Evolutionary conservation across 805 yeast genomes (phyloP).

Genomic region (Priceomyces carsonii): DNA sequence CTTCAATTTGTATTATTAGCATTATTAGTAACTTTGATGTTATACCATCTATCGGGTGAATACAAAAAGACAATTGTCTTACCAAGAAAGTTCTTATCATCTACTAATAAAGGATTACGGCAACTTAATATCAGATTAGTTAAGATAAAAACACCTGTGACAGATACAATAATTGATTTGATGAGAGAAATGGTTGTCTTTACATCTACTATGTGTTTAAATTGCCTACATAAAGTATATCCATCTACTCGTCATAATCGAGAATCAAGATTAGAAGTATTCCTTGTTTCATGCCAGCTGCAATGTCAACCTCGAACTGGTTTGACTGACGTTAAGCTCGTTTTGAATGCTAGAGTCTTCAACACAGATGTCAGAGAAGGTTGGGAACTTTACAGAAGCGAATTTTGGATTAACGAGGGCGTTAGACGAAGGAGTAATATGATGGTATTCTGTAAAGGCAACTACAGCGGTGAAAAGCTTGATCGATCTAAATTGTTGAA

Average conservation of each 20-base stretch:
- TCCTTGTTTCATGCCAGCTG: conserved; percentile 41
- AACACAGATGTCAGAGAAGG: conserved; percentile 83
- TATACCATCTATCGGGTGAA: conserved; percentile 88
- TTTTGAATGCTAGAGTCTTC: conserved; percentile 79
- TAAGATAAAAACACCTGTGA: conserved; percentile 47
- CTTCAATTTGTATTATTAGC: conserved; percentile 61
- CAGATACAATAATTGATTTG: conserved; percentile 34
- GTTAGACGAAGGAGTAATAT: conserved; percentile 51
- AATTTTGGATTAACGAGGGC: conserved; percentile 89
- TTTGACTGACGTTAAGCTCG: conserved; percentile 70
- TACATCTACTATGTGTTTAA: conserved; percentile 28
- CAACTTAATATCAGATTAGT: conserved; percentile 80
- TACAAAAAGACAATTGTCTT: conserved; percentile 80
- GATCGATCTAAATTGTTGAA: conserved; percentile 31
- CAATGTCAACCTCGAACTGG: conserved; percentile 67
- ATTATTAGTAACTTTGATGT: conserved; percentile 62
- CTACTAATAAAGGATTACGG: conserved; percentile 87
- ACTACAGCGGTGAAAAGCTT: conserved; percentile 9
- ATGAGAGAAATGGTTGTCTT: conserved; percentile 37
- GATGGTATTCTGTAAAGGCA: conserved; percentile 28
- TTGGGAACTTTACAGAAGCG: conserved; percentile 93
- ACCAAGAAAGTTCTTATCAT: conserved; percentile 74
- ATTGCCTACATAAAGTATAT: conserved; percentile 33
- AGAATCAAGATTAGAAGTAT: conserved; percentile 35
- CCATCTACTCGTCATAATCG: conserved; percentile 33